Base-by-base conservation (phyloP, 1,284 basidiomycete species). In the Melanopsichium pennsylvanicum region DNA sequence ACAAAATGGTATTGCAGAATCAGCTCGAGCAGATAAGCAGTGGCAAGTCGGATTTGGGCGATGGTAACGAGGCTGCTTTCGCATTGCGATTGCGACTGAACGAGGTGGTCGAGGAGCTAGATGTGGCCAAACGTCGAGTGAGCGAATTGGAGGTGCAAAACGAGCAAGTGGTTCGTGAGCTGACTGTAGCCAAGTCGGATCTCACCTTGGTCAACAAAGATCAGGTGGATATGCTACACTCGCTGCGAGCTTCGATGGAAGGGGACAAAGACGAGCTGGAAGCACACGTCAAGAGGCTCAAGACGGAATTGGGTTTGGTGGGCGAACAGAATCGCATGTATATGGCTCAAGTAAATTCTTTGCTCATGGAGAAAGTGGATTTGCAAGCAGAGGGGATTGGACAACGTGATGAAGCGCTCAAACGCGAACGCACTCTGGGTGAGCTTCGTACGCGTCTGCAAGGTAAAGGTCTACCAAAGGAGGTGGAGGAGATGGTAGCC, bases 331-430 rank as follows among this genome's bases (percentile, higher is more conserved):
- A 90, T 80, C 86, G 88, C 74, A 91, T 93, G 88, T 91, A 95
- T 81, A 87, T 93, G 78, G 93, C 93, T 72, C 78, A 79, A 55
- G 75, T 82, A 42, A 80, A 74, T 38, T 71, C 82, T 5, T 84
- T 97, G 31, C 83, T 97, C 2, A 84, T 95, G 50, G 94, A 97
- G 81, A 97, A 97, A 84, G 89, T 96, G 54, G 90, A 87, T 71
- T 82, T 96, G 39, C 94, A 96, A 45, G 78, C 79, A 47, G 76
- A 74, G 22, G 78, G 77, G 8, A 78, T 81, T 39, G 74, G 79
- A 54, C 82, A 56, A 41, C 74, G 69, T 1, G 56, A 66, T 40
- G 69, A 74, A 40, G 67, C 69, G 27, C 51, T 73, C 29, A 67
- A 66, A 44, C 56, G 67, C 19, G 69, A 73, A 49, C 54, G 69